Evolutionary conservation across 352 stramenopile species (phyloP), one percentile per base, ranked within the genome.

Genomic region (Peronosclerospora sorghi): DNA sequence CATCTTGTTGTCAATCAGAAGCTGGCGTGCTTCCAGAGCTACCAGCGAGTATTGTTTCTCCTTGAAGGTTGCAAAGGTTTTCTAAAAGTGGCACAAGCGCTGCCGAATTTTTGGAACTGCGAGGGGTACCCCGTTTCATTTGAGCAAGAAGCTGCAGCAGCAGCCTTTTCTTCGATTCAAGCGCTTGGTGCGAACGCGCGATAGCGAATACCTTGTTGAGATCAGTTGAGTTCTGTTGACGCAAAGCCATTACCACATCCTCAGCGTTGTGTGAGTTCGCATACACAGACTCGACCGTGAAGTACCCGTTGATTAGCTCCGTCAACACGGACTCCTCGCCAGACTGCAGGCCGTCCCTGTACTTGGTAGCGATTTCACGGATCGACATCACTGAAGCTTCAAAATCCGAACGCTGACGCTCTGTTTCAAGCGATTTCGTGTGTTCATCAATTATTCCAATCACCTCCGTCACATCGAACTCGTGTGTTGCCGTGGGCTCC

Each of bases 1-100:
- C 71, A 97, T 96, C 60, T 96, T 97, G 62, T 96, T 87, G 59
- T 97, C 77, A 38, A 98, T 94, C 7, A 99, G 68, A 28, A 98
- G 70, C 57, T 97, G 21, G 21, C 6, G 21, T 6, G 21, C 21
- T 26, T 26, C 21, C 21, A 26, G 21, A 3, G 21, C 21, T 7
- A 26, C 21, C 21, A 26, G 21, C 21, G 21, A 26, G 21, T 26
- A 26, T 3, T 26, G 21, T 26, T 87, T 88, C 51, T 92, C 75
- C 57, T 86, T 83, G 50, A 96, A 82, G 35, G 83, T n/a, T 86
- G 6, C 83, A 73, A 12, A 97, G 64, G 15, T 78, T 64, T 50
- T 95, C 85, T 2, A 97, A 64, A 23, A 95, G 62, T 28, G 83
- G 65, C 55, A 89, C 59, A 43, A 94, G 88, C 9, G 70, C 58